phyloP scores from a whole-genome alignment of 176 grass and related monocot genomes.

The Echinochloa phyllopogon region DNA sequence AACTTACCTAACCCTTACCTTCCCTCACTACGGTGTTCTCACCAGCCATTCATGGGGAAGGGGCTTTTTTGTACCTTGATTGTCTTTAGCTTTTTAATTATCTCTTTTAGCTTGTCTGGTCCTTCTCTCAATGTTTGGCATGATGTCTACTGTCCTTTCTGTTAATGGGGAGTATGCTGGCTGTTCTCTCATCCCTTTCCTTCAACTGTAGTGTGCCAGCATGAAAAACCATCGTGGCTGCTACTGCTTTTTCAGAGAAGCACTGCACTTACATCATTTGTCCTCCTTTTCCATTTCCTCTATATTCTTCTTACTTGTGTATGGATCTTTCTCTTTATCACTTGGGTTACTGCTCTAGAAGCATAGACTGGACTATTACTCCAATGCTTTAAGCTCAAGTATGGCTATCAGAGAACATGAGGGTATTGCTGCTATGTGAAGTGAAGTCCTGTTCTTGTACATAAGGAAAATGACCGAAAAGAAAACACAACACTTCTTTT shows the following conservation, averaged over 20 bases:
- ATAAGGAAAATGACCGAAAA: neutral
- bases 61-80: neutral
- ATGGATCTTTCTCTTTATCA: neutral
- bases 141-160: neutral
- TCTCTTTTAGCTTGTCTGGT: neutral
- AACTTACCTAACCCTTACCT: neutral
- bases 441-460: neutral
- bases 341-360: neutral
- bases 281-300: neutral
- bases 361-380: neutral
- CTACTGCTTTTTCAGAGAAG: neutral
- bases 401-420: neutral
- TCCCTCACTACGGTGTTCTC: neutral
- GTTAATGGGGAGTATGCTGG: neutral
- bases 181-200: neutral
- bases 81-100: neutral
- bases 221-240: neutral
- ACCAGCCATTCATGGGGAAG: too few species aligned
- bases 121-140: neutral
- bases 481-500: neutral
- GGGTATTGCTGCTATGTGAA: neutral
- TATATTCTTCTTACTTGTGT: neutral
- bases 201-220: neutral
- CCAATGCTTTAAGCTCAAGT: neutral
- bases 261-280: neutral